A percentile compares a stretch with the other conserved stretches of the same genome.
Conservation (phyloP, 495 filamentous ascomycete species). For the Penicillium taxi region DNA sequence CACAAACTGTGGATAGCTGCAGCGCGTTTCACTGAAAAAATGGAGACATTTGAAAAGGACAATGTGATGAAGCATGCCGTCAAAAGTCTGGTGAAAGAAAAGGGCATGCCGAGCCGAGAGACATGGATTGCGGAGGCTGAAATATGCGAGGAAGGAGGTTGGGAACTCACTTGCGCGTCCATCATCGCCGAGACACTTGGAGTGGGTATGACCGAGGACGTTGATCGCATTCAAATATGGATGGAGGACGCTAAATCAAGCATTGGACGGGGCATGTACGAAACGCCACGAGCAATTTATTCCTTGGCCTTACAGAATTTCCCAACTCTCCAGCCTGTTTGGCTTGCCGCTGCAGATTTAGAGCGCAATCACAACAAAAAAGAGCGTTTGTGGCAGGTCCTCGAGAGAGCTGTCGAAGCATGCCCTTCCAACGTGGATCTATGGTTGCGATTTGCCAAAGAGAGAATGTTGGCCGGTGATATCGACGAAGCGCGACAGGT, state of each 20-base stretch:
- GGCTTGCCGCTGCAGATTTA: slow-evolving; percentile 83
- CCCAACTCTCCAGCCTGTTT: slow-evolving; percentile 69
- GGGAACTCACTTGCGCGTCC: slow-evolving; percentile 71
- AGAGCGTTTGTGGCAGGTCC: slow-evolving; percentile 71
- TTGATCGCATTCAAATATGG: slow-evolving; percentile 92
- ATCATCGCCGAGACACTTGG: slow-evolving; percentile 92
- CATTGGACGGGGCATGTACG: slow-evolving; percentile 70
- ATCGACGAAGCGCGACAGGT: slow-evolving; percentile 78
- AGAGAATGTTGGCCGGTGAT: slow-evolving; percentile 81
- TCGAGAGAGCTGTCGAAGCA: slow-evolving; percentile 90
- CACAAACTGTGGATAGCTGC: slow-evolving; percentile 96
- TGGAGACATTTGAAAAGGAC: slow-evolving; percentile 62
- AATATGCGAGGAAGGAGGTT: slow-evolving; percentile 88
- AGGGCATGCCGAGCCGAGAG: slow-evolving; percentile 92
- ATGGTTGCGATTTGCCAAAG: slow-evolving; percentile 92
- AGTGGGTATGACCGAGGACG: slow-evolving; percentile 90
- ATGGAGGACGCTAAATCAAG: slow-evolving; percentile 81
- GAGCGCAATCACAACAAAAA: slow-evolving; percentile 84
- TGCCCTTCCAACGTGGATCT: slow-evolving; percentile 84
- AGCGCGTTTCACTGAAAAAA: slow-evolving; percentile 83
- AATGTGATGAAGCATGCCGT: slow-evolving; percentile 93
- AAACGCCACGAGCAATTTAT: slow-evolving; percentile 88
- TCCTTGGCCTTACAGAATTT: slow-evolving; percentile 86
- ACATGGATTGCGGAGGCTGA: slow-evolving; percentile 96
- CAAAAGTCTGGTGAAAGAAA: slow-evolving; percentile 80